Evolutionary conservation across 805 yeast genomes (phyloP).

Genomic region (Metschnikowia corniflorae): DNA sequence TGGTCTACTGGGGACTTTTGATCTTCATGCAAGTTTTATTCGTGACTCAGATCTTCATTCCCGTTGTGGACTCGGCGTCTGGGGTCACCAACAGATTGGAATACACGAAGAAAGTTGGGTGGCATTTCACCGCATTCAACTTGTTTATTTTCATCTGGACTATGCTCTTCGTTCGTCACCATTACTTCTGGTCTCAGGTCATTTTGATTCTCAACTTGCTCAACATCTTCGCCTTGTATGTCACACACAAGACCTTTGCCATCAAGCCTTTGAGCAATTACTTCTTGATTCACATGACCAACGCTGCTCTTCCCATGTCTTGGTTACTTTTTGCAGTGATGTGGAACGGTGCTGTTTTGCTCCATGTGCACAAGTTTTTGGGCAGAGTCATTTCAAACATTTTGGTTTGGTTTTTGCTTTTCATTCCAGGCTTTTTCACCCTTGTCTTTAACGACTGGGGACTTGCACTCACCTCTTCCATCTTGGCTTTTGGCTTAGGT

Average conservation of each 20-base stretch:
- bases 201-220: slow-evolving; percentile 56
- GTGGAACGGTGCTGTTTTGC: slow-evolving; percentile 82
- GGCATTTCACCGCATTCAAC: slow-evolving; percentile 65
- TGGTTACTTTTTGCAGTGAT: slow-evolving; percentile 73
- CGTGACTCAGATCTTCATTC: slow-evolving; percentile 43
- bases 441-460: slow-evolving; percentile 68
- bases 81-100: slow-evolving; percentile 19
- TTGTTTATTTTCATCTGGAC: slow-evolving; percentile 61
- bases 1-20: slow-evolving; percentile 57
- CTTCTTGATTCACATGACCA: slow-evolving; percentile 60
- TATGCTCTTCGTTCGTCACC: slow-evolving; percentile 53
- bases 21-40: slow-evolving; percentile 52
- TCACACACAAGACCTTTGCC: slow-evolving; percentile 56
- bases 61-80: slow-evolving; percentile 20
- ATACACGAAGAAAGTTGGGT: slow-evolving; percentile 43
- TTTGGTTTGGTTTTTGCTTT: slow-evolving; percentile 71
- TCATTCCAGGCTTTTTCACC: slow-evolving; percentile 59
- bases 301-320: slow-evolving; percentile 65
- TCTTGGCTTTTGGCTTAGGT: slow-evolving; percentile 62
- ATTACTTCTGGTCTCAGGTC: slow-evolving; percentile 58
- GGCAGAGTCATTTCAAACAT: slow-evolving; percentile 70
- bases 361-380: slow-evolving; percentile 55
- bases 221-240: slow-evolving; percentile 53
- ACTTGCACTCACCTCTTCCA: slow-evolving; percentile 55
- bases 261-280: slow-evolving; percentile 51